phyloP scores from a whole-genome alignment of 1,139 yeast genomes.

The Kurtzmaniella quercitrusa region DNA sequence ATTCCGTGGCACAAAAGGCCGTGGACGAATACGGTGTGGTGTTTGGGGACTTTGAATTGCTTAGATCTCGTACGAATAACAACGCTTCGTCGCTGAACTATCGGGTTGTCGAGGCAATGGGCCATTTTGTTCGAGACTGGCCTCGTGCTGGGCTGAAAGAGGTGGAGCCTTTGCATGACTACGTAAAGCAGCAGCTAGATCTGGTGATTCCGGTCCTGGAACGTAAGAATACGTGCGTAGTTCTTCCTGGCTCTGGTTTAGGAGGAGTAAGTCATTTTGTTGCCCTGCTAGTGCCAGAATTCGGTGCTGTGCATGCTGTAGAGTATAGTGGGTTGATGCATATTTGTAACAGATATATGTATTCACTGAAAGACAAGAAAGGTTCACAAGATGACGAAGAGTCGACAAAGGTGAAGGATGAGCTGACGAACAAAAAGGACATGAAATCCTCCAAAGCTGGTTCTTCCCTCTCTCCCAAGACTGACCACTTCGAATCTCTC shows the following conservation, averaged over 20 bases:
- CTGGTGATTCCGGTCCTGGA: constrained; percentile 21
- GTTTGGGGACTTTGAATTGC: constrained; percentile 34
- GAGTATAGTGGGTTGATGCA: constrained; percentile 75
- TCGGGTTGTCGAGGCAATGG: constrained; percentile 64
- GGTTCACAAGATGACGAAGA: too few species aligned
- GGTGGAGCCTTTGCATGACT: constrained; percentile 48
- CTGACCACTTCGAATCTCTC: constrained; percentile 17
- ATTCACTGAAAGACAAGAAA: constrained; percentile 12
- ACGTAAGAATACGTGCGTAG: constrained; percentile 38
- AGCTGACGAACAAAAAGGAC: background rate
- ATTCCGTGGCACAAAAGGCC: constrained; percentile 39
- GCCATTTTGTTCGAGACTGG: constrained; percentile 80
- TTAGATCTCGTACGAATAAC: constrained; percentile 13
- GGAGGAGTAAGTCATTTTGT: constrained; percentile 69
- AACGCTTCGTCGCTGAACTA: constrained; percentile 36
- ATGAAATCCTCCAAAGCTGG: constrained; percentile 3
- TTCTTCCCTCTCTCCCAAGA: background rate
- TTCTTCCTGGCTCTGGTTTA: constrained; percentile 79
- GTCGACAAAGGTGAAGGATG: background rate
- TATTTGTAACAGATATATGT: constrained; percentile 54
- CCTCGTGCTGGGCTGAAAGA: constrained; percentile 64
- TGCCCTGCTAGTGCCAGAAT: constrained; percentile 24
- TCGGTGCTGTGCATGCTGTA: constrained; percentile 56
- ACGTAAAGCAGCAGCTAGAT: constrained; percentile 34
- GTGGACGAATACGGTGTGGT: constrained; percentile 37